phyloP scores from a whole-genome alignment of 2,329 filamentous ascomycete species.

The Claviceps monticola region DNA sequence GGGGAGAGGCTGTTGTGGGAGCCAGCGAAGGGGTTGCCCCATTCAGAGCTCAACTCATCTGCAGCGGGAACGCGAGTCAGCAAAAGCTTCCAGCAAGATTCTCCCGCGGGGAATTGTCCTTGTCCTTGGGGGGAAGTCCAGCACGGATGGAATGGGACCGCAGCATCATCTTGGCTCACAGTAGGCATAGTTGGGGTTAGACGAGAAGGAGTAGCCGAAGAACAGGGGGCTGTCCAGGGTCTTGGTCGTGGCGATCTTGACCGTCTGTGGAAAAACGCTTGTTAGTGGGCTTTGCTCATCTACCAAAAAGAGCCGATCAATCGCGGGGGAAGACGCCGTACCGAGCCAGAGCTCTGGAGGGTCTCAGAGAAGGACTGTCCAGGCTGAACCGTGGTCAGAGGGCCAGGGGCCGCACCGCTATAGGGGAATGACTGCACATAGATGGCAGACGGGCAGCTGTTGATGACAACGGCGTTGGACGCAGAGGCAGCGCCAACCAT shows the following conservation, averaged over 20 bases:
- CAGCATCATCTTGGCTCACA: constrained; percentile 16
- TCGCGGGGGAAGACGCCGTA: constrained; percentile 10
- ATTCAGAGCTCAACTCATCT: constrained; percentile 27
- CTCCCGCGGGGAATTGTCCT: too few relatives aligned
- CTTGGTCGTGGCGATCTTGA: constrained; percentile 26
- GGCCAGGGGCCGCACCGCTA: constrained; percentile 16
- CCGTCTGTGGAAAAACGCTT: constrained; percentile 16
- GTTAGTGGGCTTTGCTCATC: neutral
- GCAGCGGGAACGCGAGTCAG: neutral
- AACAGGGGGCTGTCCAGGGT: constrained; percentile 24
- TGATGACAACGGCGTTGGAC: constrained; percentile 22
- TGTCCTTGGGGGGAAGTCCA: too few relatives aligned
- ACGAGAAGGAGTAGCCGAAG: constrained; percentile 27
- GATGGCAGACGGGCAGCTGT: constrained; percentile 19
- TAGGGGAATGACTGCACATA: constrained; percentile 26
- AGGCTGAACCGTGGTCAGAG: constrained; percentile 18
- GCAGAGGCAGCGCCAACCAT: constrained; percentile 20
- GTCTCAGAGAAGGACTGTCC: constrained; percentile 22
- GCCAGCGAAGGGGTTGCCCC: constrained; percentile 26
- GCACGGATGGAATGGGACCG: neutral
- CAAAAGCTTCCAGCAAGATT: neutral
- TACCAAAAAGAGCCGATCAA: neutral
- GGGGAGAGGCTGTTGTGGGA: constrained; percentile 23
- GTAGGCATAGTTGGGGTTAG: constrained; percentile 23
- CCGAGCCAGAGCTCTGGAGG: constrained; percentile 22